Evolutionary conservation across 2,329 filamentous ascomycete genomes (phyloP).

Genomic region (Ascosphaera acerosa): DNA sequence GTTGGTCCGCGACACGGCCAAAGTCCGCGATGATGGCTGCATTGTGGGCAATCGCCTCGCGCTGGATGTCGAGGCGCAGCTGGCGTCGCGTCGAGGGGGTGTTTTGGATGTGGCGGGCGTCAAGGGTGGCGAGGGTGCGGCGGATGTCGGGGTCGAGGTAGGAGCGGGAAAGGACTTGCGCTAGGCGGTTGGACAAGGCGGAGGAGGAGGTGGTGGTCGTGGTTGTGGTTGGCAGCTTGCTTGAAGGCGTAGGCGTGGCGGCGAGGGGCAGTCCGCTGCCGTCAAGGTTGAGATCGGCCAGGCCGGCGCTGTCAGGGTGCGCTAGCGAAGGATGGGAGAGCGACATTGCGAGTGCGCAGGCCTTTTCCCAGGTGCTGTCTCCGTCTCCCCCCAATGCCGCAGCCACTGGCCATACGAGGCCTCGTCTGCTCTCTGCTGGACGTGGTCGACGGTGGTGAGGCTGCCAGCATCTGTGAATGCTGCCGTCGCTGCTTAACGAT

Average conservation of each 20-base stretch:
- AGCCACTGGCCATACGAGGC: no score
- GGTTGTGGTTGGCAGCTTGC: no score
- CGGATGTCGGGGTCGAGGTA: conserved; percentile 84
- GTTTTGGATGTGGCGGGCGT: conserved; percentile 44
- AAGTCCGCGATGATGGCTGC: conserved; percentile 73
- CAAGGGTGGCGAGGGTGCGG: conserved; percentile 55
- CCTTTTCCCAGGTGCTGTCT: not conserved
- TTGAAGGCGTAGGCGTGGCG: conserved; percentile 9
- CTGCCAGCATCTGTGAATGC: no score
- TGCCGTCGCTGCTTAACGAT: no score
- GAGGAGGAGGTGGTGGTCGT: no score
- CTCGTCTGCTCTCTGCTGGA: no score
- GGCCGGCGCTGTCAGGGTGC: not conserved
- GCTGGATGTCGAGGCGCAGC: conserved; percentile 60
- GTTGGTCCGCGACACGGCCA: conserved; percentile 73
- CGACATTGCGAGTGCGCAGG: no score
- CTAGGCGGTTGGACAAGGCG: conserved; percentile 58
- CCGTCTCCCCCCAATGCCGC: not conserved
- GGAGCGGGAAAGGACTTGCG: conserved; percentile 65
- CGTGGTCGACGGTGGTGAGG: no score
- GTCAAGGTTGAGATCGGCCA: no score
- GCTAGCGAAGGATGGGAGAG: not conserved
- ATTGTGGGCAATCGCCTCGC: conserved; percentile 82
- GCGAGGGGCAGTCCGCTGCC: no score
- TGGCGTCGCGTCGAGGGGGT: conserved; percentile 54